A percentile compares a stretch with the other conserved stretches of the same genome.
These are phyloP conservation scores for Candida xiaguanensis DNA, from an alignment of 805 yeast species.

Conservation along the genomic window DNA sequence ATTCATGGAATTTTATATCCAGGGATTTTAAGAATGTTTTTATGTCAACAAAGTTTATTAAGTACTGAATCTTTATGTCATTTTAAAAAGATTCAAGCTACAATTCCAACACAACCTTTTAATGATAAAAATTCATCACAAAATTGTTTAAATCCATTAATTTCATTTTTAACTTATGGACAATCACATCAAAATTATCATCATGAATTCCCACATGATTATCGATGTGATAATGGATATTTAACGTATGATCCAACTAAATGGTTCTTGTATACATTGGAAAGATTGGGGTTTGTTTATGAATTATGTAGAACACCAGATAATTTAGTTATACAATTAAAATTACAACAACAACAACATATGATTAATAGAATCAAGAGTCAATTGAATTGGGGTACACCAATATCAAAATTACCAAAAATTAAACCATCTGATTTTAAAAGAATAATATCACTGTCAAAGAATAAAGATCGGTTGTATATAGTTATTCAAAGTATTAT, in stretches of 20 bases:
- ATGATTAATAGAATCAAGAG: slow-evolving; percentile 72
- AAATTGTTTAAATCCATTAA: slow-evolving; percentile 56
- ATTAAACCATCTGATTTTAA: slow-evolving; percentile 46
- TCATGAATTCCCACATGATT: slow-evolving; percentile 92
- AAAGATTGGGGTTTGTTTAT: slow-evolving; percentile 54
- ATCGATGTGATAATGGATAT: slow-evolving; percentile 68
- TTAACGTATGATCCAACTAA: slow-evolving; percentile 86
- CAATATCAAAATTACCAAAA: slow-evolving; percentile 81
- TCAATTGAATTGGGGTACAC: slow-evolving; percentile 89
- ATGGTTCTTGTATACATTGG: slow-evolving; percentile 57
- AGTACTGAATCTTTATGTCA: slow-evolving; percentile 84
- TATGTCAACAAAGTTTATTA: slow-evolving; percentile 78
- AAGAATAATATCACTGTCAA: slow-evolving; percentile 30
- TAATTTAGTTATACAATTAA: slow-evolving; percentile 59
- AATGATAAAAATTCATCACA: slow-evolving; percentile 63
- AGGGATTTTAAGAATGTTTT: slow-evolving; percentile 67
- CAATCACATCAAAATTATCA: slow-evolving; percentile 93
- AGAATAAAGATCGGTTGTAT: slow-evolving; percentile 50
- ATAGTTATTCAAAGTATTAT: slow-evolving; percentile 88
- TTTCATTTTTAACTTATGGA: slow-evolving; percentile 72
- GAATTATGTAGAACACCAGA: slow-evolving; percentile 63
- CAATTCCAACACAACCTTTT: slow-evolving; percentile 54
- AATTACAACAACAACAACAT: slow-evolving; percentile 68
- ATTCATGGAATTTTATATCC: slow-evolving; percentile 53
- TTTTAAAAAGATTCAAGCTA: slow-evolving; percentile 53